These are phyloP conservation scores for Tetragonia tetragonoides DNA, from an alignment of 148 eudicot genomes.

Conservation along the genomic window DNA sequence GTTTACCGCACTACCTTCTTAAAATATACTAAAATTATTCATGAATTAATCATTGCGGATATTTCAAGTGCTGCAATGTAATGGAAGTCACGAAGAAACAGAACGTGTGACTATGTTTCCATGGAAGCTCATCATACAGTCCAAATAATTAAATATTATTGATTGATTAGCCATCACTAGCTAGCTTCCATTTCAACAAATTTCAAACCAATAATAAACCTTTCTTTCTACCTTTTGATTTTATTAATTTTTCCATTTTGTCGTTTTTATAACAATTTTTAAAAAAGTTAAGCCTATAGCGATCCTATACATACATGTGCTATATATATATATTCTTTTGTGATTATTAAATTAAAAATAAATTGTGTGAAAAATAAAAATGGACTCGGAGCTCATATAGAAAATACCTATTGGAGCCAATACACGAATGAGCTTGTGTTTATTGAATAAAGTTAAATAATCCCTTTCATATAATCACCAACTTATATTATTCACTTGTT, in stretches of 20 bases:
- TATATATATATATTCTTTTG: too few relatives aligned
- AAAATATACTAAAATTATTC: conserved; percentile 11
- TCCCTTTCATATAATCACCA: too few relatives aligned
- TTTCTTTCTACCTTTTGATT: background rate
- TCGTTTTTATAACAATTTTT: too few relatives aligned
- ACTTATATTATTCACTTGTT: too few relatives aligned
- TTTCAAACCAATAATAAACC: background rate
- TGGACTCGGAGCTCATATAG: too few relatives aligned
- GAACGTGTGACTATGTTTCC: background rate
- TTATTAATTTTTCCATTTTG: background rate
- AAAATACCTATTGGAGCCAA: too few relatives aligned
- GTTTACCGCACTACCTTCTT: background rate
- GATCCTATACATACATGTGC: too few relatives aligned
- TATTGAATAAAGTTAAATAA: too few relatives aligned
- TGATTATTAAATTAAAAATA: too few relatives aligned
- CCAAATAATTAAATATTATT: background rate
- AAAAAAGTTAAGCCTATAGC: too few relatives aligned
- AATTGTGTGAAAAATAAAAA: too few relatives aligned
- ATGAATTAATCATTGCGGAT: conserved; percentile 20
- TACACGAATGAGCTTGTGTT: too few relatives aligned
- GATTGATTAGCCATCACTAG: background rate
- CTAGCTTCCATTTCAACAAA: background rate
- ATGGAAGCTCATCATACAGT: background rate
- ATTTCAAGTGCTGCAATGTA: background rate
- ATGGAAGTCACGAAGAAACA: background rate